These are phyloP conservation scores for Aciculosporium take DNA, from an alignment of 2,329 filamentous ascomycete species.

Conservation along the genomic window DNA sequence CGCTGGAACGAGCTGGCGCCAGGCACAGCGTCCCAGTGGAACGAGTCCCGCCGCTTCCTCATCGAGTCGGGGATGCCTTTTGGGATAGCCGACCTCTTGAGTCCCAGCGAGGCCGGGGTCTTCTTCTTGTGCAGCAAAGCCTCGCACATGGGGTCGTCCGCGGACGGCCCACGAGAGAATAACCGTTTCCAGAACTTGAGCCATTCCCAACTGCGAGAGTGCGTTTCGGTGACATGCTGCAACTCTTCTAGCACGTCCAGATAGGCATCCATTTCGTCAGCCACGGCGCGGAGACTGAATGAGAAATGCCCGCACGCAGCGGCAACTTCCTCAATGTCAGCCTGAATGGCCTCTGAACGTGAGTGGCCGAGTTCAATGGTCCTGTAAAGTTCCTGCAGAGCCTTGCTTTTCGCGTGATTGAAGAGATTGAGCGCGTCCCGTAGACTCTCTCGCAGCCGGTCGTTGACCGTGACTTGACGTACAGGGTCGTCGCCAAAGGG, in stretches of 20 bases:
- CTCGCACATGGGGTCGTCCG: constrained; percentile 29
- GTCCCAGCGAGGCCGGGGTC: constrained; percentile 21
- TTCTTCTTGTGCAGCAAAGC: constrained; percentile 24
- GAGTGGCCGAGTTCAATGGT: constrained; percentile 58
- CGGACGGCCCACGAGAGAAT: not conserved
- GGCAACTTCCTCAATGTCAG: constrained; percentile 92
- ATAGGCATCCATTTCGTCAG: constrained; percentile 74
- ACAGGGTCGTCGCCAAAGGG: constrained; percentile 60
- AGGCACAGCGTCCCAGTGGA: constrained; percentile 41
- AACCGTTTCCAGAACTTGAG: constrained; percentile 54
- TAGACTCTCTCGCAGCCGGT: constrained; percentile 67
- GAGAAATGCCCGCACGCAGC: constrained; percentile 97
- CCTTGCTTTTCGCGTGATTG: constrained; percentile 57
- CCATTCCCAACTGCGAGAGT: constrained; percentile 66
- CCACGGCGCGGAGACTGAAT: constrained; percentile 80
- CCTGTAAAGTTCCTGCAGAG: constrained; percentile 66
- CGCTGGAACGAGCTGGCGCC: constrained; percentile 30
- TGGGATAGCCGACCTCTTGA: constrained; percentile 40
- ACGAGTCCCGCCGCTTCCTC: constrained; percentile 36
- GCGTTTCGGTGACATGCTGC: constrained; percentile 53
- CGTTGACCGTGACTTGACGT: constrained; percentile 59
- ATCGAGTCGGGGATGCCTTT: constrained; percentile 42
- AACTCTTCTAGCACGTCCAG: constrained; percentile 75
- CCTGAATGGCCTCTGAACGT: constrained; percentile 61
- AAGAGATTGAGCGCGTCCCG: constrained; percentile 70